Evolutionary conservation across 306 rosid genomes (phyloP).

Genomic region (Glycine soja): DNA sequence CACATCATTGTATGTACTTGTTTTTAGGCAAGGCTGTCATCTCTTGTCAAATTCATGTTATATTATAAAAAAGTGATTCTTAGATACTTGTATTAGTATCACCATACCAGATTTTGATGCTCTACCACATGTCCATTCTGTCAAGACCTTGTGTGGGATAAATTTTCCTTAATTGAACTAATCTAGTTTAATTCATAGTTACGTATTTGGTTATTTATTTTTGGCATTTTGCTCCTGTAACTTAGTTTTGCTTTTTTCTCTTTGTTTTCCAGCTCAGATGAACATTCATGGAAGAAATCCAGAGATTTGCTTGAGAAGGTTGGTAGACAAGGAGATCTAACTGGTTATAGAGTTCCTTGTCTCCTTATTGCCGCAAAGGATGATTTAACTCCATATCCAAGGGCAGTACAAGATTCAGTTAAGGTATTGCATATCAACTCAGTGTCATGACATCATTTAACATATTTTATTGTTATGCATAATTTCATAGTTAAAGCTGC

Average conservation of each 20-base stretch:
- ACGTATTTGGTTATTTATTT: slow-evolving; percentile 32
- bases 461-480: slow-evolving; percentile 13
- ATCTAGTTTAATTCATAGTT: slow-evolving; percentile 17
- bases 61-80: background rate
- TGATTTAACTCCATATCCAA: slow-evolving; percentile 85
- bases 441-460: slow-evolving; percentile 26
- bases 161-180: slow-evolving; percentile 26
- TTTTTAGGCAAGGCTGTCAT: slow-evolving; percentile 17
- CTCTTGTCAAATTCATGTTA: slow-evolving; percentile 28
- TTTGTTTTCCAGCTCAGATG: slow-evolving; percentile 77
- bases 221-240: slow-evolving; percentile 33
- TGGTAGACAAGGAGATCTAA: slow-evolving; percentile 85
- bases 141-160: slow-evolving; percentile 23
- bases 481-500: slow-evolving; percentile 23
- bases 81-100: slow-evolving; percentile 21
- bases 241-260: slow-evolving; percentile 37
- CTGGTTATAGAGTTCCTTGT: slow-evolving; percentile 83
- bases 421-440: slow-evolving; percentile 61
- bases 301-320: slow-evolving; percentile 80
- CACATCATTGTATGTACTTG: slow-evolving; percentile 22
- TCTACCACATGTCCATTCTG: slow-evolving; percentile 5
- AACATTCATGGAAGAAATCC: slow-evolving; percentile 82
- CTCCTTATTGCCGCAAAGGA: slow-evolving; percentile 89
- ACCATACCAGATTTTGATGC: slow-evolving; percentile 24
- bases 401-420: slow-evolving; percentile 85